Evolutionary conservation across 805 yeast genomes (phyloP), one percentile per base, ranked within the genome.

Genomic region (Metschnikowia lunata): DNA sequence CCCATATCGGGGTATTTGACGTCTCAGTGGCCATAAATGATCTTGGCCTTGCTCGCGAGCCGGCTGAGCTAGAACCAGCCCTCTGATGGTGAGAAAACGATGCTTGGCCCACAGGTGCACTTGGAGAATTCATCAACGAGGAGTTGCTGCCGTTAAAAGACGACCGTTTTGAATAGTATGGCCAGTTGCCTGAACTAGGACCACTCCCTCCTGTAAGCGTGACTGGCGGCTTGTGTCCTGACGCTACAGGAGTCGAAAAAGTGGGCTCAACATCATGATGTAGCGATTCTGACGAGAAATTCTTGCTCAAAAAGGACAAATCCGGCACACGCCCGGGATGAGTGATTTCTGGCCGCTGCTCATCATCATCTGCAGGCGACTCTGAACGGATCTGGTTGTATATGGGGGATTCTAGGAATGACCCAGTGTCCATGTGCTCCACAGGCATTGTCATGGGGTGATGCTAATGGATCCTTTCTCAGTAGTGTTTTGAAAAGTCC

Each of bases 221-320:
- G 31, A 12, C 31, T 12, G 31, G n/a, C 31, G 31, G 31, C n/a
- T 10, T 12, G n/a, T 10, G 10, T 10, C 31, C 31, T 7, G 39
- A 10, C n/a, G 27, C 18, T 15, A 37, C 27, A 4, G 51, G 48
- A 5, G 50, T 49, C 13, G 40, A 14, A 6, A 50, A 45, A 8
- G 47, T 26, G 8, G 28, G 43, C 6, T 39, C 43, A 9, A 40
- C 31, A 30, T 38, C 45, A 26, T 37, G 55, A 13, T 48, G 48
- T 5, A 66, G 37, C 1, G 71, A 66, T 34, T 67, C 72, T 2
- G 69, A 50, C 8, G 72, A 66, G 51, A 71, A 71, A 51, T 71
- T 71, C 37, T 71, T 66, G 43, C 72, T 66, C 15, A 70, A 54
- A 36, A 52, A 56, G 4, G 60, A 46, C n/a, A 68, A 46, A 50